Conservation (phyloP, 2,329 filamentous ascomycete genomes). For the Cordyceps cateniannulata region DNA sequence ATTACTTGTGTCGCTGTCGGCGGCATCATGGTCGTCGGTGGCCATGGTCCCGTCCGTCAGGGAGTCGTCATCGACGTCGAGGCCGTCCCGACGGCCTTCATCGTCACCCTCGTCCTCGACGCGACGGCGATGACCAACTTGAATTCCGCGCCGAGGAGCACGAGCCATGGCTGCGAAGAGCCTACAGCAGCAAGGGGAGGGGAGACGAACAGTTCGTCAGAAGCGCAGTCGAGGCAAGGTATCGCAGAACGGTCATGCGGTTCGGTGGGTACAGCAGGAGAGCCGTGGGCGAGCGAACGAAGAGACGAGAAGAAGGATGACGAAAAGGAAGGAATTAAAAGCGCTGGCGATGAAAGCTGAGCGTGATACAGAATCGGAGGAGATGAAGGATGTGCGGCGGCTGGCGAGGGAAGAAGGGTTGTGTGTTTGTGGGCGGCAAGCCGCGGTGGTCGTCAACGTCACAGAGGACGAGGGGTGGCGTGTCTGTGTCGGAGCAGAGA, state of each 20-base stretch:
- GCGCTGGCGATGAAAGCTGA: not conserved
- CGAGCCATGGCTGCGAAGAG: constrained; percentile 32
- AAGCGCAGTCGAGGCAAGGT: constrained; percentile 9
- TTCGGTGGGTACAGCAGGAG: not conserved
- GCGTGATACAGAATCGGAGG: not conserved
- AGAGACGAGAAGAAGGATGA: not conserved
- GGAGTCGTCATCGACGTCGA: constrained; percentile 59
- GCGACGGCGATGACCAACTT: constrained; percentile 61
- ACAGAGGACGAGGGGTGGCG: not conserved
- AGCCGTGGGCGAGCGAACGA: not conserved
- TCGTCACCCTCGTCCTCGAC: constrained; percentile 67
- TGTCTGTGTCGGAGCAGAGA: not conserved
- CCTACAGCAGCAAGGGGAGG: constrained; percentile 14
- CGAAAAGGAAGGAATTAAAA: not conserved
- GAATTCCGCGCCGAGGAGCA: constrained; percentile 53
- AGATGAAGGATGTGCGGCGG: not conserved
- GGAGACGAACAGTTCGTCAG: constrained; percentile 20
- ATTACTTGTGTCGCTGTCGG: constrained; percentile 59
- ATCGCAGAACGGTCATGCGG: constrained; percentile 11
- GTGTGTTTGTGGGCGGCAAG: not conserved
- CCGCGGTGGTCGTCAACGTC: constrained; percentile 1
- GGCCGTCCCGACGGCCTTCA: constrained; percentile 49
- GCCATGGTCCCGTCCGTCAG: constrained; percentile 56
- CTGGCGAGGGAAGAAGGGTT: not conserved
- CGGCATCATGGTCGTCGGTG: constrained; percentile 55